Conservation (phyloP, 352 stramenopile species). For the Globisporangium nodosum region DNA sequence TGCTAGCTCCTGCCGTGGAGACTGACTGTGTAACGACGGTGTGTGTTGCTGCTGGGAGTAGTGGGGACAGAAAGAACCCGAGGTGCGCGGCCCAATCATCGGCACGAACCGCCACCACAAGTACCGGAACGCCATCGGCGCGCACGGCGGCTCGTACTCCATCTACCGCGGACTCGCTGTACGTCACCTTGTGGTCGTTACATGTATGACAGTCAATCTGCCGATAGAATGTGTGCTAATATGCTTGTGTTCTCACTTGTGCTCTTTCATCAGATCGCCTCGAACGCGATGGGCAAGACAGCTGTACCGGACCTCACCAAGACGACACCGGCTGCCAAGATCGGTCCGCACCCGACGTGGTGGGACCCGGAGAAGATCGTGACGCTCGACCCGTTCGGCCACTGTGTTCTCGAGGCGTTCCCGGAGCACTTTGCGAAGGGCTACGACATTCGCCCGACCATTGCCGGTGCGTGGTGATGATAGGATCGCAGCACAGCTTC, state of each 20-base stretch:
- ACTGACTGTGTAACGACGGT: too few species aligned
- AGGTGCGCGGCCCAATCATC: slow-evolving; percentile 92
- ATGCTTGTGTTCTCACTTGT: background rate
- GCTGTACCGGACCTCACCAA: slow-evolving; percentile 78
- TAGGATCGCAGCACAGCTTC: too few species aligned
- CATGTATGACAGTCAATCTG: background rate
- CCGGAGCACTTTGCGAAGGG: slow-evolving; percentile 94
- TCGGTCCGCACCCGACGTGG: slow-evolving; percentile 96
- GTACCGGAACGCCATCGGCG: slow-evolving; percentile 98
- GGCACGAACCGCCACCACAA: slow-evolving; percentile 94
- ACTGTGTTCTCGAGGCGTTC: slow-evolving; percentile 86
- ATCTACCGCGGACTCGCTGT: slow-evolving; percentile 97
- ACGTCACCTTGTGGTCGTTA: slow-evolving; percentile 8
- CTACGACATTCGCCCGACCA: slow-evolving; percentile 98
- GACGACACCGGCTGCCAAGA: slow-evolving; percentile 95
- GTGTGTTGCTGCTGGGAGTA: slow-evolving; percentile 24
- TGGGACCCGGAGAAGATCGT: slow-evolving; percentile 93
- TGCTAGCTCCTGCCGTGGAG: too few species aligned
- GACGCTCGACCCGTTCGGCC: slow-evolving; percentile 75
- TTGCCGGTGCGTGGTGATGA: slow-evolving; percentile 61
- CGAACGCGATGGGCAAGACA: slow-evolving; percentile 65
- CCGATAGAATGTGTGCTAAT: background rate
- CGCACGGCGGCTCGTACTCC: slow-evolving; percentile 97
- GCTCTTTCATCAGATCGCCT: slow-evolving; percentile 34
- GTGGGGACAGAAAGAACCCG: slow-evolving; percentile 90